Conservation (phyloP, 2,329 filamentous ascomycete species). For the Biscogniauxia marginata region DNA sequence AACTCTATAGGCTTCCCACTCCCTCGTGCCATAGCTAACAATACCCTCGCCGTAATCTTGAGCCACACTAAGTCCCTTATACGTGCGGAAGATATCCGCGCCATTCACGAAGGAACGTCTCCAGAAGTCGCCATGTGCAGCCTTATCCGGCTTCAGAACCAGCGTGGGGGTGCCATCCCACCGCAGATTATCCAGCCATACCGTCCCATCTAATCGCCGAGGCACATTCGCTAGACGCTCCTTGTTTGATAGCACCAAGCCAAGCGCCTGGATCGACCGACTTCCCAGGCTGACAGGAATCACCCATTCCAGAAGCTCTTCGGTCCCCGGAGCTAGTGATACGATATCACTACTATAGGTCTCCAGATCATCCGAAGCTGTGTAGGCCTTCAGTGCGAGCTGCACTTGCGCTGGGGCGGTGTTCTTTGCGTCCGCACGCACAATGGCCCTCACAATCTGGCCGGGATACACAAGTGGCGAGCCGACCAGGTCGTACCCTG, state of each 20-base stretch:
- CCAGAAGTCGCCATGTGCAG: slow-evolving; percentile 23
- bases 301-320: slow-evolving; percentile 16
- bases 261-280: slow-evolving; percentile 28
- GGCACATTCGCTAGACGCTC: not conserved
- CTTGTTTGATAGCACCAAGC: slow-evolving; percentile 14
- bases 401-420: not conserved
- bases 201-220: slow-evolving; percentile 7
- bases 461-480: slow-evolving; percentile 32
- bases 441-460: slow-evolving; percentile 19
- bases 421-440: slow-evolving; percentile 8
- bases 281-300: slow-evolving; percentile 22
- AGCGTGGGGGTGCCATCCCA: slow-evolving; percentile 21
- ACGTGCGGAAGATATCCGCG: slow-evolving; percentile 22
- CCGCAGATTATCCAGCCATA: slow-evolving; percentile 22
- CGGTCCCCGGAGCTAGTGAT: slow-evolving; percentile 7
- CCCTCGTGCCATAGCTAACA: slow-evolving; percentile 32
- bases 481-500: slow-evolving; percentile 24
- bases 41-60: slow-evolving; percentile 33
- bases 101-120: slow-evolving; percentile 29
- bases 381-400: slow-evolving; percentile 10
- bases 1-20: slow-evolving; percentile 31
- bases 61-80: slow-evolving; percentile 23
- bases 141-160: slow-evolving; percentile 1
- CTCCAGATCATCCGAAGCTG: slow-evolving; percentile 8
- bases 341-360: not conserved